These are phyloP conservation scores for Rosa rugosa DNA, from an alignment of 306 rosid genomes.

Conservation along the genomic window DNA sequence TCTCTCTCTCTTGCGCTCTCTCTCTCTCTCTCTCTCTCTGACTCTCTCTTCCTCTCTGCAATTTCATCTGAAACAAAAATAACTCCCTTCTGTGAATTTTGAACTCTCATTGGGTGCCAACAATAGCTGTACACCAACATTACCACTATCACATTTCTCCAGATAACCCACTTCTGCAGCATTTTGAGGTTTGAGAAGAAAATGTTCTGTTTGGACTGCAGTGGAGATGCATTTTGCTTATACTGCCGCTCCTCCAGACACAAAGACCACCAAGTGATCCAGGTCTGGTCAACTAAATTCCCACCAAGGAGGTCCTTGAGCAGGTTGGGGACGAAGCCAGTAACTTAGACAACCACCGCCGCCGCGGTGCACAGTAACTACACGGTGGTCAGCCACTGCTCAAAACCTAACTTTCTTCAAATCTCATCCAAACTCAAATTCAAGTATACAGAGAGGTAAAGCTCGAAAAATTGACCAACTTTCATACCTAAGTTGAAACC, in stretches of 20 bases:
- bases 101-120: neutral
- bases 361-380: no score
- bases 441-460: no score
- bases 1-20: neutral
- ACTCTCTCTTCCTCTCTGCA: slow-evolving; percentile 6
- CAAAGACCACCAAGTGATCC: slow-evolving; percentile 90
- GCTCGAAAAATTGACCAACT: no score
- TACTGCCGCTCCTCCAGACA: slow-evolving; percentile 86
- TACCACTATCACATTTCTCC: slow-evolving; percentile 21
- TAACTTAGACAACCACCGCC: no score
- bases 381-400: no score
- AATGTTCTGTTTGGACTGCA: slow-evolving; percentile 86
- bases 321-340: no score
- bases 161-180: slow-evolving; percentile 16
- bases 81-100: neutral
- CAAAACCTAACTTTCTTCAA: no score
- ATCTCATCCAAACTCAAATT: no score
- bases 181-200: slow-evolving; percentile 19
- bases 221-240: slow-evolving; percentile 75
- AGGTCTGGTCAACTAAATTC: slow-evolving; percentile 36
- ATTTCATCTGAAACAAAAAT: slow-evolving; percentile 10
- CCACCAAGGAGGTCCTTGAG: neutral
- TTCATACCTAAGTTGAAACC: no score
- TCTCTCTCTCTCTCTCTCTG: neutral
- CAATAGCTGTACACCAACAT: neutral